Evolutionary conservation across 2,329 filamentous ascomycete species (phyloP), one percentile per base, ranked within the genome.

Genomic region (Geosmithia putterillii): DNA sequence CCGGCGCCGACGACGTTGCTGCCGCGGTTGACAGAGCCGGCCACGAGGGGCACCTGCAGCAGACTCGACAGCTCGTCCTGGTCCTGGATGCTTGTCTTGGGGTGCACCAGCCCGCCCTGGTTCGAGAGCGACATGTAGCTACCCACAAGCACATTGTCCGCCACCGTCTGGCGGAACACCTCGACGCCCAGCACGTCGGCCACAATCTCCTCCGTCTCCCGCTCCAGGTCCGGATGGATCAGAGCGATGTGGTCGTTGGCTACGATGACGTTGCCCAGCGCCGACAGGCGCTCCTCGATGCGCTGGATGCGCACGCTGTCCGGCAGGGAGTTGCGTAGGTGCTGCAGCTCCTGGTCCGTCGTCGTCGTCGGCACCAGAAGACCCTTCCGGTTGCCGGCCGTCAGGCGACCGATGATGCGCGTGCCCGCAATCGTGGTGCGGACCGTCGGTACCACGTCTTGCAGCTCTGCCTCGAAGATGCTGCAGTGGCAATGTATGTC

Each of bases 121-220:
- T 98, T 98, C 56, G 84, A 90, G 48, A 98, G 74, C 44, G 85
- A 79, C 89, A 96, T 96, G 73, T 98, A 98, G 42, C 82, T 88
- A 47, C 92, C 92, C 34, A 94, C 92, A 22, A 98, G 79, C 45
- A 98, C 92, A 60, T 96, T 95, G 66, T 95, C 89, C 56, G 90
- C 88, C 47, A 98, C 84, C 40, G 92, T 96, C 71, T 98, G 92
- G 49, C 86, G 73, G 69, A 92, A 94, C 10, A 92, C 86, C 63
- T 94, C 86, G 45, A 94, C 86, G 49, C 86, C 86, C 18, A 94
- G 70, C 46, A 94, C 86, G 61, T 98, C 92, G 55, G 92, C 87
- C 59, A 98, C 89, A 54, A 98, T 95, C 70, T 98, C 92, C 67
- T 98, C 92, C 15, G 89, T 95, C 71, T 98, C 92, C 48, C 90